Percentiles rank a stretch among this genome's conserved stretches.
Conservation (phyloP, 2,329 filamentous ascomycete species). For the Aspergillus pseudonomiae region DNA sequence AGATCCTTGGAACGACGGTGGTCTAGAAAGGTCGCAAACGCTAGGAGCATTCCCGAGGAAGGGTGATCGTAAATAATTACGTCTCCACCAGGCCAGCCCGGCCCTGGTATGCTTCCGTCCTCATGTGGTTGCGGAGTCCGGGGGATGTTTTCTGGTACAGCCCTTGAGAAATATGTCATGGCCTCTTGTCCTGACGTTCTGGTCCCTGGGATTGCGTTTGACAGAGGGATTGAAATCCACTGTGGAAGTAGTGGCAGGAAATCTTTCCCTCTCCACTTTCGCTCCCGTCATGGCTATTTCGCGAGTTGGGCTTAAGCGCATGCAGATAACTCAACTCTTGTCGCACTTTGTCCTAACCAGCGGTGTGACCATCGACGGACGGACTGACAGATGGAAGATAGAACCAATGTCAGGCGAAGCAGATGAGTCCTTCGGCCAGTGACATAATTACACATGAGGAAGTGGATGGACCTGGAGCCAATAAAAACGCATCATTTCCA, state of each 20-base stretch:
- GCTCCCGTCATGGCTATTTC: background rate
- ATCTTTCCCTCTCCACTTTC: background rate
- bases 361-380: conserved; percentile 5
- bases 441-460: conserved; percentile 4
- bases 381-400: background rate
- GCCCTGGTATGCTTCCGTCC: conserved; percentile 3
- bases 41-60: conserved; percentile 15
- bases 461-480: conserved; percentile 2
- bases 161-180: background rate
- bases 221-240: background rate
- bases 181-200: background rate
- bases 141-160: background rate
- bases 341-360: background rate
- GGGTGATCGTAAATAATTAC: conserved; percentile 1
- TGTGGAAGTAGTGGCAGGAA: background rate
- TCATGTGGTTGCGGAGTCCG: conserved; percentile 10
- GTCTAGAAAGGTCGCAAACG: conserved; percentile 20
- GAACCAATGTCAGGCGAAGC: background rate
- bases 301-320: background rate
- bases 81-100: conserved; percentile 12
- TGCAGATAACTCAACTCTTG: background rate
- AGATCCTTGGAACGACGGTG: conserved; percentile 25
- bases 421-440: background rate
- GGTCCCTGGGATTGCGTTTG: background rate
- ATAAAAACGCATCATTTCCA: background rate